Evolutionary conservation across 371 early-diverging fungal species (phyloP).

Genomic region (Mortierella sp.): DNA sequence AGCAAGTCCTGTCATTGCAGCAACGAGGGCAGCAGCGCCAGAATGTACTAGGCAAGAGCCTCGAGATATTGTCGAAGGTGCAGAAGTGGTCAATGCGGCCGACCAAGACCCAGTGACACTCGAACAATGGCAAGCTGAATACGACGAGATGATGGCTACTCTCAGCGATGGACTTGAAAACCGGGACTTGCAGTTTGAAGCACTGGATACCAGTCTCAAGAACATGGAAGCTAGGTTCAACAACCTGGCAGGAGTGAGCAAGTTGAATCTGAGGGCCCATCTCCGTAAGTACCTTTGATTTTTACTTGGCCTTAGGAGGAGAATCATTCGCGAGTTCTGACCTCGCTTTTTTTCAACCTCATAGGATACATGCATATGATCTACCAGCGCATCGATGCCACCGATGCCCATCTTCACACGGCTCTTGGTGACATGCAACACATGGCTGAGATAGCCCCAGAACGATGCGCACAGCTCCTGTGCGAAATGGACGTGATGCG

Average conservation of each 20-base stretch:
- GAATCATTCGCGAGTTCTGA: no score
- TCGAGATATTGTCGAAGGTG: background rate
- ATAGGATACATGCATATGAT: constrained; percentile 35
- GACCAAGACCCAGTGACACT: background rate
- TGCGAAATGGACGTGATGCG: constrained; percentile 16
- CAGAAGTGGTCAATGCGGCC: background rate
- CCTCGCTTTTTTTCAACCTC: no score
- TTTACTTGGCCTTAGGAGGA: background rate
- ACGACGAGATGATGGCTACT: constrained; percentile 5
- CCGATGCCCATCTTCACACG: constrained; percentile 7
- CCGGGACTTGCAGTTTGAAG: background rate
- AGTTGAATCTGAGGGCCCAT: constrained; percentile 11
- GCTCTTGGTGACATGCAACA: constrained; percentile 10
- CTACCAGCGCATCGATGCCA: constrained; percentile 19
- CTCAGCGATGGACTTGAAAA: constrained; percentile 1
- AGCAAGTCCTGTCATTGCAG: background rate
- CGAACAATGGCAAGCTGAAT: constrained; percentile 10
- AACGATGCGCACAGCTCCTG: constrained; percentile 6
- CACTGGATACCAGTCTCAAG: constrained; percentile 2
- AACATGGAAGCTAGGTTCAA: constrained; percentile 6
- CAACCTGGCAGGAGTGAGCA: constrained; percentile 16
- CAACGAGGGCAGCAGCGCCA: background rate
- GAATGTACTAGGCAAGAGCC: background rate
- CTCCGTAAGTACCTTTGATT: constrained; percentile 20
- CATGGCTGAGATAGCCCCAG: constrained; percentile 2